Percentiles rank a stretch among this genome's conserved stretches.
These are phyloP conservation scores for Dactylonectria estremocensis DNA, from an alignment of 2,329 filamentous ascomycete genomes.

Conservation along the genomic window DNA sequence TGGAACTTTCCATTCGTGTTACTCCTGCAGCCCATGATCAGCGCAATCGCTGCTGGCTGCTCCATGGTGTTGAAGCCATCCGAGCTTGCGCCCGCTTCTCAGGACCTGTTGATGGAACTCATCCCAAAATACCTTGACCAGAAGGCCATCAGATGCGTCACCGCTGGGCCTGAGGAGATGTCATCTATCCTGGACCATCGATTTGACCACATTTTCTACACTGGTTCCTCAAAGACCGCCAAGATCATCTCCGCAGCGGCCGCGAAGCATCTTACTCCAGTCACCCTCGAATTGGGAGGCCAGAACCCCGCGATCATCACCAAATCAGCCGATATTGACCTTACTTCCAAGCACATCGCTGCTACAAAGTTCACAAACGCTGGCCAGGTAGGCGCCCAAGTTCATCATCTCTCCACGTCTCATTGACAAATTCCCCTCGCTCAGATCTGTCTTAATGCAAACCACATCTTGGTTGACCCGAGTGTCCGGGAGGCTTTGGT, in stretches of 20 bases:
- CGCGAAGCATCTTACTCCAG: constrained; percentile 61
- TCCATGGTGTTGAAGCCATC: constrained; percentile 61
- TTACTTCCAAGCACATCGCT: constrained; percentile 60
- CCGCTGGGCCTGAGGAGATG: constrained; percentile 57
- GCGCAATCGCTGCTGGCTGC: constrained; percentile 60
- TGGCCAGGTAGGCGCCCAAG: constrained; percentile 54
- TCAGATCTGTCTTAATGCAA: no score
- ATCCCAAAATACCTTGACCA: constrained; percentile 60
- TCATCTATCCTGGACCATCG: constrained; percentile 53
- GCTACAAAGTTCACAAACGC: constrained; percentile 60
- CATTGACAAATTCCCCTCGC: no score
- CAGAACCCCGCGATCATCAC: constrained; percentile 62
- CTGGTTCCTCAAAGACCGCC: constrained; percentile 57
- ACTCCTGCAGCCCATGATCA: constrained; percentile 56
- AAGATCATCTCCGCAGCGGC: constrained; percentile 57
- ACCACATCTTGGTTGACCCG: no score
- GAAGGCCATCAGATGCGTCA: constrained; percentile 53
- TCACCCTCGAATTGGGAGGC: constrained; percentile 62
- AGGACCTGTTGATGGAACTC: constrained; percentile 58
- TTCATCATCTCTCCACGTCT: no score
- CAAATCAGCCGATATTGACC: constrained; percentile 57
- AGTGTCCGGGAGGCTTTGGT: no score
- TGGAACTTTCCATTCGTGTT: constrained; percentile 63
- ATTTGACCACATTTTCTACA: constrained; percentile 64
- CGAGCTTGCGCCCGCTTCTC: constrained; percentile 54